A percentile compares a stretch with the other conserved stretches of the same genome.
Conservation (phyloP, 768 basidiomycete genomes). For the Calocera cornea region DNA sequence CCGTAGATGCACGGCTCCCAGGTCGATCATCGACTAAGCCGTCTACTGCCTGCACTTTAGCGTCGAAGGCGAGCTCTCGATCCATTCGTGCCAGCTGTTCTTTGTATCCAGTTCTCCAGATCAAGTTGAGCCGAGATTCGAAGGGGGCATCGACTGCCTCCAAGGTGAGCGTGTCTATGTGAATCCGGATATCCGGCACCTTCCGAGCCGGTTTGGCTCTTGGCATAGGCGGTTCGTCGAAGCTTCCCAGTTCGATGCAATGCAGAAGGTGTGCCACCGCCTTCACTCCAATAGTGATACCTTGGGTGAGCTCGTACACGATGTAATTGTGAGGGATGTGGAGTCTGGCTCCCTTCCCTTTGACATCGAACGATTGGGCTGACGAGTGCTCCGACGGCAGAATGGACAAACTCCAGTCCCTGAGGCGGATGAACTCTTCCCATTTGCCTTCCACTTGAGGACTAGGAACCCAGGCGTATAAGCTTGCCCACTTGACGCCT, state of each 20-base stretch:
- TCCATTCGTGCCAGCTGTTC: conserved; percentile 58
- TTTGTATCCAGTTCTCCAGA: conserved; percentile 56
- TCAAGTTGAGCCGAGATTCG: conserved; percentile 60
- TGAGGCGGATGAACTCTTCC: conserved; percentile 60
- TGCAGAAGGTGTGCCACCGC: conserved; percentile 52
- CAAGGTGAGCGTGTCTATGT: conserved; percentile 46
- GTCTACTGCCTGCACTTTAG: conserved; percentile 56
- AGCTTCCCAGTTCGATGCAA: conserved; percentile 40
- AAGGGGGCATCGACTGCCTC: conserved; percentile 79
- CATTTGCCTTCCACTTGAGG: conserved; percentile 37
- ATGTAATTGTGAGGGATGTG: conserved; percentile 69
- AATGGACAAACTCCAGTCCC: conserved; percentile 33
- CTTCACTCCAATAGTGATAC: conserved; percentile 55
- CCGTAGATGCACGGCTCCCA: conserved; percentile 6
- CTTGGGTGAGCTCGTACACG: conserved; percentile 61
- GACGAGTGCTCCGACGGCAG: conserved; percentile 12
- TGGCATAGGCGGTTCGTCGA: conserved; percentile 45
- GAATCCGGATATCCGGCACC: conserved; percentile 49
- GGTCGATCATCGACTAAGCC: conserved; percentile 1
- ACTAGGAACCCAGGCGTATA: conserved; percentile 43
- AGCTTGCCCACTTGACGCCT: conserved; percentile 28
- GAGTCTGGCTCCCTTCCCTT: conserved; percentile 53
- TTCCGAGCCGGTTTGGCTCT: conserved; percentile 57
- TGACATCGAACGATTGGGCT: conserved; percentile 30
- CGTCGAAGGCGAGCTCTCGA: conserved; percentile 66